These are phyloP conservation scores for Aspergillaceae sp. DNA, from an alignment of 2,329 filamentous ascomycete genomes.

Conservation along the genomic window DNA sequence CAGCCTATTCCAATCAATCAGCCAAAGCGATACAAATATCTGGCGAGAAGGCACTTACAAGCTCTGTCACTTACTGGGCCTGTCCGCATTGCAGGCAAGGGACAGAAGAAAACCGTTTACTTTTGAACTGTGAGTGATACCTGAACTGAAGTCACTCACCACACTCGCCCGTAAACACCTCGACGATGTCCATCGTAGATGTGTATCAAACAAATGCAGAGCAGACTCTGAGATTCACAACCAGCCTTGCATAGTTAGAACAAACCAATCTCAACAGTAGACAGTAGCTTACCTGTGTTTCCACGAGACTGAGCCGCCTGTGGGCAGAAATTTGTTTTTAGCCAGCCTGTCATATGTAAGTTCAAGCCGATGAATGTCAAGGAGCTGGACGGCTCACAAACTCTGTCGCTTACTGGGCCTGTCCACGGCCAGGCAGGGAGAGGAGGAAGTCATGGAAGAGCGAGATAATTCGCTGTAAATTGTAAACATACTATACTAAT, in stretches of 20 bases:
- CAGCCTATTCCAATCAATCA: background rate
- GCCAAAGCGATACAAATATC: background rate
- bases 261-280: background rate
- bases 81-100: slow-evolving; percentile 1
- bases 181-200: too few species aligned
- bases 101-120: background rate
- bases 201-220: background rate
- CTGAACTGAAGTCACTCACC: background rate
- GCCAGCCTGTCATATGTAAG: background rate
- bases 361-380: background rate
- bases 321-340: background rate
- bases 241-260: background rate
- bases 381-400: background rate
- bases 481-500: background rate
- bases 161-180: background rate
- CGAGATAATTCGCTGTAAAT: background rate
- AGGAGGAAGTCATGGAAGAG: background rate
- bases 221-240: background rate
- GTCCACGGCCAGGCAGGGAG: background rate
- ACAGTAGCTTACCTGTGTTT: background rate
- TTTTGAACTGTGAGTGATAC: background rate
- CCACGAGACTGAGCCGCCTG: background rate
- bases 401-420: background rate
- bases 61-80: slow-evolving; percentile 7
- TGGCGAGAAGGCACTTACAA: too few species aligned